These are phyloP conservation scores for Rhizopus microsporus DNA, from an alignment of 371 early-diverging fungal genomes.

Conservation along the genomic window DNA sequence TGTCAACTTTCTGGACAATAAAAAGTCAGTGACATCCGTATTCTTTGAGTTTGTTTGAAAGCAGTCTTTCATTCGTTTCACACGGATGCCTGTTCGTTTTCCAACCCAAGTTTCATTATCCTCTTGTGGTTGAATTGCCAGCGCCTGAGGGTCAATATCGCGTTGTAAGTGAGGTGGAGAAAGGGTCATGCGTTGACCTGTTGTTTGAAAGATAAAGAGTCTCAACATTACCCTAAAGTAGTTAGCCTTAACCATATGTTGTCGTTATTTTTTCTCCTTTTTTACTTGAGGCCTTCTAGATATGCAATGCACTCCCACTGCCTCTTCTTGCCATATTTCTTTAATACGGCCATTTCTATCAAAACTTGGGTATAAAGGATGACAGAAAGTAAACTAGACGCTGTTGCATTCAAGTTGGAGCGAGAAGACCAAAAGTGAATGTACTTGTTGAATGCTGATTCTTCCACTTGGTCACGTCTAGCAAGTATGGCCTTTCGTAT, in stretches of 20 bases:
- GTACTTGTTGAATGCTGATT: constrained; percentile 83
- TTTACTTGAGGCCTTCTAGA: constrained; percentile 79
- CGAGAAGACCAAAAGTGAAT: constrained; percentile 60
- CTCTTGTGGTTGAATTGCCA: neutral
- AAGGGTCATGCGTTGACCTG: constrained; percentile 68
- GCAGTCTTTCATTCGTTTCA: constrained; percentile 7
- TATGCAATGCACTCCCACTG: constrained; percentile 69
- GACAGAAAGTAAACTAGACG: constrained; percentile 68
- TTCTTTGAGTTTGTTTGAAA: constrained; percentile 9
- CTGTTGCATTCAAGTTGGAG: constrained; percentile 46
- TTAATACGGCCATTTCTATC: constrained; percentile 82
- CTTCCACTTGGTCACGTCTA: constrained; percentile 41
- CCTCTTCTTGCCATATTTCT: constrained; percentile 64
- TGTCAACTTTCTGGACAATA: constrained; percentile 65
- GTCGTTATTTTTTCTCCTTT: constrained; percentile 9
- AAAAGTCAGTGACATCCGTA: constrained; percentile 62
- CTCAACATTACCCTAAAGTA: constrained; percentile 58
- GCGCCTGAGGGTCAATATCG: constrained; percentile 66
- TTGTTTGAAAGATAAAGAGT: constrained; percentile 58
- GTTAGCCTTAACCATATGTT: neutral
- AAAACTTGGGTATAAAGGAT: constrained; percentile 81
- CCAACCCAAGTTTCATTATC: constrained; percentile 40
- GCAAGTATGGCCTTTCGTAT: constrained; percentile 64
- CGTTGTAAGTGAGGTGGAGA: constrained; percentile 70
- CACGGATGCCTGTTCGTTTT: constrained; percentile 38